phyloP scores from a whole-genome alignment of 352 stramenopile species.

The Pythium aquatile region DNA sequence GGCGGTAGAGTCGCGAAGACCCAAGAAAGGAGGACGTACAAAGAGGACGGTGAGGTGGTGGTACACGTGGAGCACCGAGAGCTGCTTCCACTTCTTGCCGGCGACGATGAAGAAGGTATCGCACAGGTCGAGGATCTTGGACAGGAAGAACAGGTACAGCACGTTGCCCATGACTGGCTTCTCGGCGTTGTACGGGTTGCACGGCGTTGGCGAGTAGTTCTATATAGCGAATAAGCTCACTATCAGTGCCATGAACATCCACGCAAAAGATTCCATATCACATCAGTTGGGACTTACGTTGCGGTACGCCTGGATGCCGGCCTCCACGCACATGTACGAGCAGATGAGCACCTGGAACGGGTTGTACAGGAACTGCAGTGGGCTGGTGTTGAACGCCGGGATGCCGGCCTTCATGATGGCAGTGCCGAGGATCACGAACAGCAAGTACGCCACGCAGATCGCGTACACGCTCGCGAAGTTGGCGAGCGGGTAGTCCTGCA shows the following conservation, averaged over 20 bases:
- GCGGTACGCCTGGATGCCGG: constrained; percentile 90
- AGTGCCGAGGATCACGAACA: constrained; percentile 69
- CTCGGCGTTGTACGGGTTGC: constrained; percentile 87
- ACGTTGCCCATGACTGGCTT: constrained; percentile 94
- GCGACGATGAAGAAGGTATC: constrained; percentile 98
- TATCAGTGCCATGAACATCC: neutral
- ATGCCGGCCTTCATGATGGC: constrained; percentile 72
- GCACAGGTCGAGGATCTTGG: constrained; percentile 93
- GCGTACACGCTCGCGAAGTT: constrained; percentile 59
- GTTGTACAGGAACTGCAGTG: constrained; percentile 97
- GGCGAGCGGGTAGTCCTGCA: constrained; percentile 60
- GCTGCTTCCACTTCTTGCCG: constrained; percentile 94
- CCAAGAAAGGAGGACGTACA: constrained; percentile 35
- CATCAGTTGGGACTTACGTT: constrained; percentile 41
- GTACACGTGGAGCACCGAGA: constrained; percentile 95
- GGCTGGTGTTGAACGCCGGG: constrained; percentile 67
- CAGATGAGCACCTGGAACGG: constrained; percentile 95
- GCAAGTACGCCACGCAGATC: constrained; percentile 61
- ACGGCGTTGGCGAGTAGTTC: constrained; percentile 90
- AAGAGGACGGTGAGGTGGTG: constrained; percentile 93
- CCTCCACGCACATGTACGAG: constrained; percentile 97
- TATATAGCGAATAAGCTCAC: constrained; percentile 14
- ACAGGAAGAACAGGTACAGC: constrained; percentile 98
- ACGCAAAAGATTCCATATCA: neutral
- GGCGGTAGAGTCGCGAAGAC: no score